These are phyloP conservation scores for Arabidopsis thaliana DNA, from an alignment of 345 rosid genomes.

Conservation along the genomic window TAIR10.1 NC_003071.7:1594501-1595000, in stretches of 20 bases:
- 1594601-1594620: constrained; percentile 47
- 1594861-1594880: constrained; percentile 65
- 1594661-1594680: constrained; percentile 31
- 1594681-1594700: neutral
- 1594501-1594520: constrained; percentile 36
- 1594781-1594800: constrained; percentile 10
- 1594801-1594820: constrained; percentile 30
- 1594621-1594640: constrained; percentile 47
- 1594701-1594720: constrained; percentile 32
- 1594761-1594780: constrained; percentile 28
- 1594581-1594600: constrained; percentile 45
- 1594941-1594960: constrained; percentile 67
- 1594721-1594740: constrained; percentile 26
- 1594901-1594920: constrained; percentile 67
- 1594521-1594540: constrained; percentile 41
- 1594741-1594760: constrained; percentile 32
- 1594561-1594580: constrained; percentile 38
- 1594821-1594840: constrained; percentile 61
- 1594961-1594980: constrained; percentile 58
- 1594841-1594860: constrained; percentile 67
- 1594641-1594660: constrained; percentile 38
- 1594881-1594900: constrained; percentile 63
- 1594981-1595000: constrained; percentile 59
- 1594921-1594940: constrained; percentile 58
- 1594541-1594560: constrained; percentile 45